phyloP scores from a whole-genome alignment of 2,329 filamentous ascomycete species.

The Paracoccidioides brasiliensis region DNA sequence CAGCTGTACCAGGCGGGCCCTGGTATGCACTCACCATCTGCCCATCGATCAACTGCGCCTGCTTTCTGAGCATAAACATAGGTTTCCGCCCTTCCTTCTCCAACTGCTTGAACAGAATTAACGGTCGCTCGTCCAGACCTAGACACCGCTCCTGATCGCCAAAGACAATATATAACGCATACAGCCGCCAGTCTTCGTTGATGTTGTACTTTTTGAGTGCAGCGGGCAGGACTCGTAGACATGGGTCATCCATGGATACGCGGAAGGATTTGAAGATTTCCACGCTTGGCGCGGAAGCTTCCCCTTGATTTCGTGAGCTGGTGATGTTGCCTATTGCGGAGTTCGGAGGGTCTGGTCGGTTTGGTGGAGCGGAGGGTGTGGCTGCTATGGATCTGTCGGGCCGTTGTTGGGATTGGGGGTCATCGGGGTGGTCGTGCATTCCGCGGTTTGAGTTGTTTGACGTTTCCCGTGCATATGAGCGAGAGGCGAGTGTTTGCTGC shows the following conservation, averaged over 20 bases:
- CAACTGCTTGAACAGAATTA: slow-evolving; percentile 93
- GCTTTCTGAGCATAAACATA: slow-evolving; percentile 90
- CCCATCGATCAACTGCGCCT: slow-evolving; percentile 42
- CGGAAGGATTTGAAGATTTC: slow-evolving; percentile 99
- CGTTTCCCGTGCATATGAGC: slow-evolving; percentile 29
- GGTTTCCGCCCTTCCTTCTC: slow-evolving; percentile 96
- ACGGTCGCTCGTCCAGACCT: slow-evolving; percentile 78
- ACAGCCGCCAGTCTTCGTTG: slow-evolving; percentile 93
- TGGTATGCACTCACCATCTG: slow-evolving; percentile 22
- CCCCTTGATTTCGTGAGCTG: slow-evolving; percentile 11
- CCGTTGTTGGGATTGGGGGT: slow-evolving; percentile 20
- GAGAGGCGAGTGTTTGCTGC: slow-evolving; percentile 32
- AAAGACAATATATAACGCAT: slow-evolving; percentile 95
- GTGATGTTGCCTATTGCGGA: slow-evolving; percentile 10
- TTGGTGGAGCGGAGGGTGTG: slow-evolving; percentile 18
- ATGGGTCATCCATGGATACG: slow-evolving; percentile 95
- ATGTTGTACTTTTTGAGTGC: slow-evolving; percentile 98
- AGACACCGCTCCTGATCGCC: slow-evolving; percentile 95
- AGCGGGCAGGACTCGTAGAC: slow-evolving; percentile 90
- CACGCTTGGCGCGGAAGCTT: slow-evolving; percentile 39
- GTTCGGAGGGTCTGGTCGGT: slow-evolving; percentile 21
- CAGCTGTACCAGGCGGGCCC: slow-evolving; percentile 12
- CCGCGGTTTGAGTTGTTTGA: slow-evolving; percentile 16
- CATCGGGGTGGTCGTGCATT: slow-evolving; percentile 29
- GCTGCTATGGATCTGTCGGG: slow-evolving; percentile 21